Percentiles rank a stretch among this genome's conserved stretches.
These are phyloP conservation scores for Blastomyces gilchristii DNA, from an alignment of 2,329 filamentous ascomycete species.

Conservation along the genomic window DNA sequence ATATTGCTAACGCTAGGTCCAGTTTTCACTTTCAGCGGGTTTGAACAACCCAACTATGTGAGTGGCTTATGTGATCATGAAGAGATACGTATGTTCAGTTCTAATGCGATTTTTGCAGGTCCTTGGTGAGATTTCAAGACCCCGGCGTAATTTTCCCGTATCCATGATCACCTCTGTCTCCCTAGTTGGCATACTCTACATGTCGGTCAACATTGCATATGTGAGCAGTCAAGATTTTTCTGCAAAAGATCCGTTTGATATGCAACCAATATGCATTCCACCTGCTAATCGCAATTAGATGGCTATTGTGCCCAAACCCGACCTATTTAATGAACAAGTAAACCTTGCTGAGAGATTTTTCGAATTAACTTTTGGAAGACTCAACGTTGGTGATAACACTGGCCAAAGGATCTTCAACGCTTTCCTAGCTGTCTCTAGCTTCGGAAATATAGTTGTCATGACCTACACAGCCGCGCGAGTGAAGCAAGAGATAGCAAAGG, in stretches of 20 bases:
- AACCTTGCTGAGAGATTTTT: conserved; percentile 8
- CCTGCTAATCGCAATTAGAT: conserved; percentile 10
- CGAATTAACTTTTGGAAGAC: conserved; percentile 10
- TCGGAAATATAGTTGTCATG: conserved; percentile 49
- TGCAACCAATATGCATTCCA: background rate
- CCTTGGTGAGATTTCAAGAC: conserved; percentile 33
- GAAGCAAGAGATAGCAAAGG: conserved; percentile 52
- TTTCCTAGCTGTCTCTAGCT: conserved; percentile 44
- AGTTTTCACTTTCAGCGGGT: conserved; percentile 31
- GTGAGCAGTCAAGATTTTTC: conserved; percentile 25
- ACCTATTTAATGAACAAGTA: background rate
- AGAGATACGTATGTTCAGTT: background rate
- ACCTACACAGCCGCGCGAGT: conserved; percentile 47
- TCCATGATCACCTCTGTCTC: conserved; percentile 28
- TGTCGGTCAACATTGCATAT: conserved; percentile 36
- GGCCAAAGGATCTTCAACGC: conserved; percentile 4
- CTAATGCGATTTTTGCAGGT: conserved; percentile 16
- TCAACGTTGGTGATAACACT: conserved; percentile 1
- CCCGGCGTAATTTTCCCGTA: conserved; percentile 29
- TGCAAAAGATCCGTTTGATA: background rate
- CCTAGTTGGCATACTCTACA: conserved; percentile 28
- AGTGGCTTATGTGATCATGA: conserved; percentile 17
- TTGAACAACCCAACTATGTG: conserved; percentile 39
- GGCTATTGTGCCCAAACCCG: conserved; percentile 7
- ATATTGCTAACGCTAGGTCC: conserved; percentile 10